phyloP scores from a whole-genome alignment of 768 basidiomycete genomes.

The Leccinum olivaceopallidum region DNA sequence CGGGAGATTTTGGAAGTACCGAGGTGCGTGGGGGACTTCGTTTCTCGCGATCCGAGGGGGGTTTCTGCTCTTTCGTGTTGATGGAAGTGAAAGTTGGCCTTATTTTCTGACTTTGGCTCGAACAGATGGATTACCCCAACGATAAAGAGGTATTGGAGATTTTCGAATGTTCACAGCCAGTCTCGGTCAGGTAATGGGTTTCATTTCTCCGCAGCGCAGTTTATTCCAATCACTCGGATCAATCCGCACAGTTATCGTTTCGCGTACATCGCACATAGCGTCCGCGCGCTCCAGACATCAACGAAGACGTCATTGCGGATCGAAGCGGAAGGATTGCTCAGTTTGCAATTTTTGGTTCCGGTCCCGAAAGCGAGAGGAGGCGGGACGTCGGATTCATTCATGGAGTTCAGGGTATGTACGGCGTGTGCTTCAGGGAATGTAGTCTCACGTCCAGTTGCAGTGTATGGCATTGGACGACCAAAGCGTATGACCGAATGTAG shows the following conservation, averaged over 20 bases:
- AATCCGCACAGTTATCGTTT: constrained; percentile 69
- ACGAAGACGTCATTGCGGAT: constrained; percentile 89
- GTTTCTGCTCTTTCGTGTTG: not conserved
- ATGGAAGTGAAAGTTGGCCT: not conserved
- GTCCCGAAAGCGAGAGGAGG: constrained; percentile 39
- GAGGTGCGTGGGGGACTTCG: constrained; percentile 50
- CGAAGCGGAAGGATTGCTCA: constrained; percentile 77
- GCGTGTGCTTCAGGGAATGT: not conserved
- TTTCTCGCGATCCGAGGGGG: not conserved
- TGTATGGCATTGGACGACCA: constrained; percentile 35
- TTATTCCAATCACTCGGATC: not conserved
- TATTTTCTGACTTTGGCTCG: constrained; percentile 1
- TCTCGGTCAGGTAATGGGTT: constrained; percentile 66
- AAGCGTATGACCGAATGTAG: constrained; percentile 18
- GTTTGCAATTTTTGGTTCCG: constrained; percentile 89
- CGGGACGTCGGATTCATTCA: constrained; percentile 62
- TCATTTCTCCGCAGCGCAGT: not conserved
- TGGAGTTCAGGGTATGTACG: constrained; percentile 81
- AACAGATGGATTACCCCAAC: constrained; percentile 93
- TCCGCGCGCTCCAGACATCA: constrained; percentile 77
- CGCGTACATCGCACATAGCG: constrained; percentile 67
- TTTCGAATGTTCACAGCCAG: constrained; percentile 72
- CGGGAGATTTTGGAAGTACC: constrained; percentile 81
- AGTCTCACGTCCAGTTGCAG: constrained; percentile 20
- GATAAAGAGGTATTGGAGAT: constrained; percentile 89